A percentile compares a stretch with the other conserved stretches of the same genome.
phyloP scores from a whole-genome alignment of 805 yeast genomes.

The Ogataea trehalophila region DNA sequence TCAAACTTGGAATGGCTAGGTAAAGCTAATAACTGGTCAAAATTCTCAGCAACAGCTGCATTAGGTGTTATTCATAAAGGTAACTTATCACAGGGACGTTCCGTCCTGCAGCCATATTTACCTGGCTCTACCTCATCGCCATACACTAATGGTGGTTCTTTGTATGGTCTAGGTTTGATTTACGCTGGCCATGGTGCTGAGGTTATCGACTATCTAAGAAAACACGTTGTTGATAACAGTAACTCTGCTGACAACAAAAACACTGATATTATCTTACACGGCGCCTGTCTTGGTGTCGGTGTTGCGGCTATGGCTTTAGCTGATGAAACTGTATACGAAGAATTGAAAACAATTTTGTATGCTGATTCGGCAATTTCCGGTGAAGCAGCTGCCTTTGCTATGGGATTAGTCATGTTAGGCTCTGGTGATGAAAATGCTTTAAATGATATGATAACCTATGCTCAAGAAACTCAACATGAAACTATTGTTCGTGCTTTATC shows the following conservation, averaged over 20 bases:
- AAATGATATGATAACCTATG: slow-evolving; percentile 82
- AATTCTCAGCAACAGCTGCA: slow-evolving; percentile 96
- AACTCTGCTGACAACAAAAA: slow-evolving; percentile 40
- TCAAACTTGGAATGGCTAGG: slow-evolving; percentile 93
- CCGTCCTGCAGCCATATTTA: slow-evolving; percentile 82
- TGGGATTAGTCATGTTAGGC: slow-evolving; percentile 96
- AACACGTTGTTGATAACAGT: slow-evolving; percentile 60
- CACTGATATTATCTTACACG: slow-evolving; percentile 83
- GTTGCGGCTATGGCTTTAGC: slow-evolving; percentile 95
- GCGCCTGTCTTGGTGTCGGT: slow-evolving; percentile 93
- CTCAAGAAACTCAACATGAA: slow-evolving; percentile 94
- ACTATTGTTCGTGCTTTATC: slow-evolving; percentile 92
- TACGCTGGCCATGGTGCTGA: slow-evolving; percentile 96
- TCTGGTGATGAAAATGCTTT: slow-evolving; percentile 66
- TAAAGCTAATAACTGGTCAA: slow-evolving; percentile 98
- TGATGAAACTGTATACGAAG: slow-evolving; percentile 69
- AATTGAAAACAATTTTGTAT: slow-evolving; percentile 75
- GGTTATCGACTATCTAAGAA: slow-evolving; percentile 71
- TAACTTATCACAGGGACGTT: slow-evolving; percentile 83
- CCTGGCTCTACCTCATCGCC: slow-evolving; percentile 78
- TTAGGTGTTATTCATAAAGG: slow-evolving; percentile 96
- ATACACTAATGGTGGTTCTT: slow-evolving; percentile 92
- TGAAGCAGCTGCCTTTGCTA: slow-evolving; percentile 92
- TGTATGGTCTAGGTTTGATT: slow-evolving; percentile 87
- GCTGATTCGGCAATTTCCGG: slow-evolving; percentile 92